Conservation (phyloP, 2,329 filamentous ascomycete genomes). For the Ceratocystis alfenasii region DNA sequence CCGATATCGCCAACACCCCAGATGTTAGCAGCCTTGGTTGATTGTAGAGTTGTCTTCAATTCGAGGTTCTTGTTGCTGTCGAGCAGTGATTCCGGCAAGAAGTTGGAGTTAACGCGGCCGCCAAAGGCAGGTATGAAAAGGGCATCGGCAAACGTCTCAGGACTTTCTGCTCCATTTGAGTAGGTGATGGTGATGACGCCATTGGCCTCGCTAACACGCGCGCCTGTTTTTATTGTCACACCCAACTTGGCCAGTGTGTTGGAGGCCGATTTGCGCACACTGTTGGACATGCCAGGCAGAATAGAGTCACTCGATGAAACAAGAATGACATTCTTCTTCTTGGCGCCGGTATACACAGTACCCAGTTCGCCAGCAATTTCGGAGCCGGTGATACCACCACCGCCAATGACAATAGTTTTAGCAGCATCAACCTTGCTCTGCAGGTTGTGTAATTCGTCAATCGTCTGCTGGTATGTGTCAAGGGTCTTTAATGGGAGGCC, state of each 20-base stretch:
- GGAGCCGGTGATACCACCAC: constrained; percentile 32
- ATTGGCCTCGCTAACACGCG: constrained; percentile 30
- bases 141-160: constrained; percentile 30
- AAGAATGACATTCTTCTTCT: constrained; percentile 27
- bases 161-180: not conserved
- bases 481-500: constrained; percentile 40
- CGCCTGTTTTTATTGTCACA: constrained; percentile 33
- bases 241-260: constrained; percentile 35
- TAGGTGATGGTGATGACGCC: constrained; percentile 30
- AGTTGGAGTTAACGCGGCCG: constrained; percentile 35
- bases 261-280: constrained; percentile 32
- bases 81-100: constrained; percentile 32
- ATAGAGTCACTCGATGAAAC: constrained; percentile 22
- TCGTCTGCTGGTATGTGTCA: constrained; percentile 34
- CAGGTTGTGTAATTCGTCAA: constrained; percentile 30
- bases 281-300: constrained; percentile 22
- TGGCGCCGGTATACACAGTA: constrained; percentile 27
- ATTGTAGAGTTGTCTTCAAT: constrained; percentile 32
- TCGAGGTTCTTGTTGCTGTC: constrained; percentile 30
- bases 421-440: constrained; percentile 31
- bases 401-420: constrained; percentile 31
- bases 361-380: constrained; percentile 32
- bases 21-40: constrained; percentile 29
- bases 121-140: constrained; percentile 40
- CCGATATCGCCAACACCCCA: constrained; percentile 37